These are phyloP conservation scores for Mycena indigotica DNA, from an alignment of 768 basidiomycete species.

Conservation along the genomic window DNA sequence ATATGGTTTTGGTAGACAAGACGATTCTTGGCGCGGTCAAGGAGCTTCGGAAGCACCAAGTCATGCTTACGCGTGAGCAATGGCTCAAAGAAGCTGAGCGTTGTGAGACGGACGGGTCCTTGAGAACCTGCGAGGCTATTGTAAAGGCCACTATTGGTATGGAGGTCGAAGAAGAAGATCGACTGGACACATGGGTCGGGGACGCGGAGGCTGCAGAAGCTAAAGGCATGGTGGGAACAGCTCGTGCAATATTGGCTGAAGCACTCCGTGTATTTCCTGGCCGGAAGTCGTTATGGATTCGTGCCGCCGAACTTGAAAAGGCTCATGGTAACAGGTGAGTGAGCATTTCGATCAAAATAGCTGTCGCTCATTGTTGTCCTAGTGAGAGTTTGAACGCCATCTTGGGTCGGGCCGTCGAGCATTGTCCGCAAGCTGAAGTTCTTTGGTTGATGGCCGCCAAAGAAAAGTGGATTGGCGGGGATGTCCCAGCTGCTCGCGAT, in stretches of 20 bases:
- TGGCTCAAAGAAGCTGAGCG: conserved; percentile 96
- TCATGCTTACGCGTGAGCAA: conserved; percentile 85
- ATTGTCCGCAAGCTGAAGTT: conserved; percentile 94
- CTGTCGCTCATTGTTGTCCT: conserved; percentile 7
- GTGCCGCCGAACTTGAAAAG: conserved; percentile 93
- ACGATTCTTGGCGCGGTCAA: conserved; percentile 86
- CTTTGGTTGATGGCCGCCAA: conserved; percentile 99
- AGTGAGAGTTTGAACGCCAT: conserved; percentile 83
- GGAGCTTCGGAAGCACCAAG: conserved; percentile 79
- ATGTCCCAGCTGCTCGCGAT: conserved; percentile 87
- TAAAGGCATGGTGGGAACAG: conserved; percentile 76
- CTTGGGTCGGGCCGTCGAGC: conserved; percentile 78
- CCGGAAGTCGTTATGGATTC: conserved; percentile 81
- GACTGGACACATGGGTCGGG: conserved; percentile 84
- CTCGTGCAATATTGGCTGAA: conserved; percentile 87
- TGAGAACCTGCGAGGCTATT: conserved; percentile 90
- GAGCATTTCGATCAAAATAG: too few species aligned
- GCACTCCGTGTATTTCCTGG: conserved; percentile 91
- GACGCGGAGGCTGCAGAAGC: conserved; percentile 85
- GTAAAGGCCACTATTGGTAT: conserved; percentile 91
- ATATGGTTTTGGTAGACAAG: conserved; percentile 77
- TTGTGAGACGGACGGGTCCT: conserved; percentile 84
- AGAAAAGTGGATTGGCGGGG: conserved; percentile 90
- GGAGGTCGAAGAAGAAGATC: conserved; percentile 95
- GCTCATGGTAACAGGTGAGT: conserved; percentile 75